Evolutionary conservation across 1,284 basidiomycete species (phyloP), one percentile per base, ranked within the genome.

Genomic region (Rhodotorula mucilaginosa): DNA sequence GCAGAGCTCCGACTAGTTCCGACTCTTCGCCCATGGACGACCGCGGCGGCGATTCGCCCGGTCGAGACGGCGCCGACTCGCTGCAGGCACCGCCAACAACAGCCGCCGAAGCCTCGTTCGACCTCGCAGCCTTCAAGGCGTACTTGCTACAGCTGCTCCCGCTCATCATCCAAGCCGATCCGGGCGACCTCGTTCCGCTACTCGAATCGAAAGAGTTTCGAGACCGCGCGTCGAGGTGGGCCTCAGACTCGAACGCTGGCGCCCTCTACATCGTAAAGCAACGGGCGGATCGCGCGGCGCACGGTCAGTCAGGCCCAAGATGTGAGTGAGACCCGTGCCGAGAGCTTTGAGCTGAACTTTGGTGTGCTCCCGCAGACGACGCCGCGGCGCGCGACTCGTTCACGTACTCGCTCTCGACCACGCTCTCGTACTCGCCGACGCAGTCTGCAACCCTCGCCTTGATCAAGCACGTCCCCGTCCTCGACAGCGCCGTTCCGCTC

Each of bases 381-480:
- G 23, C 26, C 26, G 26, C 26, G 26, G 26, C 56, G 31, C 4
- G 52, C 54, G 65, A 62, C 48, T 57, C 64, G 48, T 72, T 61
- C 80, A 83, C 85, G 59, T 93, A 92, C 80, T 84, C 87, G 51
- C 84, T 94, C 66, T 88, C 89, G 16, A 82, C 87, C 13, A 87
- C 90, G 68, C 86, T 93, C 44, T 85, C 86, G n/a, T 94, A 97
- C 82, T 89, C 92, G 62, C 83, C 90, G 16, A 87, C 88, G 52
- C 88, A 92, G 82, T 85, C 90, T 67, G 91, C 90, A 15, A 96
- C 93, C 0, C 87, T 99, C 63, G 94, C 94, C 48, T 86, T 98
- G 80, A 97, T 99, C 85, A 98, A 98, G 82, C 90, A 94, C 61
- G 88, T 88, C 13, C 88, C 91, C 0, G 89, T 87, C 1, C 86